These are phyloP conservation scores for Pleodorina starrii DNA, from an alignment of 139 green algal genomes.

Conservation along the genomic window DNA sequence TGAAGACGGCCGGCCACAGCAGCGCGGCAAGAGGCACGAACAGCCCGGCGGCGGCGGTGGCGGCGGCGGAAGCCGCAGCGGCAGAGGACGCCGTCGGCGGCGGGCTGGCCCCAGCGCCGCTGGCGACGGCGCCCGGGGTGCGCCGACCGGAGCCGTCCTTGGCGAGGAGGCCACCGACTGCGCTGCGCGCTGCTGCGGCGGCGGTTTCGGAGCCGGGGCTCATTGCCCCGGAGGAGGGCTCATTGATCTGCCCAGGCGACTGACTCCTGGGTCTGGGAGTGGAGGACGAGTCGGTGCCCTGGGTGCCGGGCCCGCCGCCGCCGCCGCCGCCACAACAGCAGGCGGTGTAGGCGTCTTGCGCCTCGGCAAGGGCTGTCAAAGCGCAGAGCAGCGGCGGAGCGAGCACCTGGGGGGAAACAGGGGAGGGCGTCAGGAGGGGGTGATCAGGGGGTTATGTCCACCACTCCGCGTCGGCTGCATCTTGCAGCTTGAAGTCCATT, in stretches of 20 bases:
- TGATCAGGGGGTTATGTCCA: no score
- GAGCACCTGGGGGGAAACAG: neutral
- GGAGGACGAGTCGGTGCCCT: no score
- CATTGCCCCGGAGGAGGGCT: no score
- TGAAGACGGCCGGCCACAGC: constrained; percentile 40
- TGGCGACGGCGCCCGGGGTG: neutral
- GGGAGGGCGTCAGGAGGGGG: no score
- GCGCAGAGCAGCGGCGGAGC: constrained; percentile 10
- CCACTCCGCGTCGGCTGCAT: no score
- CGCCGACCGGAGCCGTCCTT: no score
- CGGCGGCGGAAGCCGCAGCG: neutral
- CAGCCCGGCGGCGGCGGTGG: neutral
- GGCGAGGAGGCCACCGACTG: no score
- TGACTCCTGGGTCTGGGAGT: no score
- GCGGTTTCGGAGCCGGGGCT: neutral
- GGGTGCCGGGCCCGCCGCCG: neutral
- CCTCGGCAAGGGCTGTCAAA: constrained; percentile 19
- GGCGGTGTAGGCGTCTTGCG: constrained; percentile 14
- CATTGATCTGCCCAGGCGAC: no score
- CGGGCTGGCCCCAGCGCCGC: neutral
- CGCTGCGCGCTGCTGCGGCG: no score
- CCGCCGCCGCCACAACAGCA: no score
- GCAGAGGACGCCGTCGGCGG: neutral
- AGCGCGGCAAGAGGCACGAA: neutral
- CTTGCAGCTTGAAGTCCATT: no score